Conservation (phyloP, 306 rosid species). For the Dalbergia oliveri region DNA sequence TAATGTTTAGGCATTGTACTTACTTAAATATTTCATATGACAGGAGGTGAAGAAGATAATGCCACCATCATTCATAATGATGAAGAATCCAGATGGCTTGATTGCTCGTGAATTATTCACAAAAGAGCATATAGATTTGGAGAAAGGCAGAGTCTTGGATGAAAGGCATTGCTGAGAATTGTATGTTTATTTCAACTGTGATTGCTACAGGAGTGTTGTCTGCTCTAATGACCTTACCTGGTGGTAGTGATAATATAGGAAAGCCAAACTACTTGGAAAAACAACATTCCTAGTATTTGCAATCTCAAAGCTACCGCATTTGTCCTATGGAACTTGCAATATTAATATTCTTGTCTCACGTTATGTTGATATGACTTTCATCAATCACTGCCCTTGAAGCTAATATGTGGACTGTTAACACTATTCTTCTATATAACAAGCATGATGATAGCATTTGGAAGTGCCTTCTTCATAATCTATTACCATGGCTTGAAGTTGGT, state of each 20-base stretch:
- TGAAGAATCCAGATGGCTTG: constrained; percentile 21
- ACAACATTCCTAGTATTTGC: constrained; percentile 26
- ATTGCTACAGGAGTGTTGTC: constrained; percentile 50
- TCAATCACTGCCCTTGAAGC: constrained; percentile 53
- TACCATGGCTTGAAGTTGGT: constrained; percentile 34
- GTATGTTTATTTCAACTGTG: constrained; percentile 50
- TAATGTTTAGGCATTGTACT: too few species aligned
- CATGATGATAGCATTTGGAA: constrained; percentile 57
- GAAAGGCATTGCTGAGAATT: constrained; percentile 43
- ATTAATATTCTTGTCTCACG: constrained; percentile 55
- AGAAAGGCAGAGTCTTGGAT: constrained; percentile 52
- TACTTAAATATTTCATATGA: neutral
- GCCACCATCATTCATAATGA: constrained; percentile 24
- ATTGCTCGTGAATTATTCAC: constrained; percentile 50
- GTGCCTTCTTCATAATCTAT: constrained; percentile 52
- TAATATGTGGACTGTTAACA: constrained; percentile 50
- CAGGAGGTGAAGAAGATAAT: constrained; percentile 54
- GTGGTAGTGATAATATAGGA: neutral
- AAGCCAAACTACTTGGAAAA: neutral
- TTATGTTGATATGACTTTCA: constrained; percentile 55
- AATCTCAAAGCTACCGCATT: constrained; percentile 45
- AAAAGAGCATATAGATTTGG: constrained; percentile 27
- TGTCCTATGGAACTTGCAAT: constrained; percentile 51
- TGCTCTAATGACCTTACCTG: constrained; percentile 45
- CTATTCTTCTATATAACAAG: constrained; percentile 54